These are phyloP conservation scores for Athelia sp. DNA, from an alignment of 1,284 basidiomycete species.

Conservation along the genomic window DNA sequence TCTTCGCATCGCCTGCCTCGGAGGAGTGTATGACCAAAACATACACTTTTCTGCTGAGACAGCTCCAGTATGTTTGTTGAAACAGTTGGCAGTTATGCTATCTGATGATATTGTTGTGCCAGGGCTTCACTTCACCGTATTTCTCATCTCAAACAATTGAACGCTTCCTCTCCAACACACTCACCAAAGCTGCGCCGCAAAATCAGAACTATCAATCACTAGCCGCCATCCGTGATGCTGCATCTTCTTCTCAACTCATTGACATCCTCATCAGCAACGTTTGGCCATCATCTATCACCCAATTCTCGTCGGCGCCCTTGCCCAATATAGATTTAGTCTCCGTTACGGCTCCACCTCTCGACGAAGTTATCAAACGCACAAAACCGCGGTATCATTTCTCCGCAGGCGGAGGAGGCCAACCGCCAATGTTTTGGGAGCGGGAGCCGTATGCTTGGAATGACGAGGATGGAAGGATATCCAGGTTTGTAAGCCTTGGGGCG, in stretches of 20 bases:
- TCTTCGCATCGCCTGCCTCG: constrained; percentile 81
- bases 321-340: constrained; percentile 41
- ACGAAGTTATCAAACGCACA: constrained; percentile 59
- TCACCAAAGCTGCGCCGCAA: constrained; percentile 41
- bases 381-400: constrained; percentile 81
- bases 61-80: constrained; percentile 42
- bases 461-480: constrained; percentile 59
- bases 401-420: constrained; percentile 44
- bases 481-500: constrained; percentile 83
- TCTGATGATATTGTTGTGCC: constrained; percentile 9
- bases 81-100: not conserved
- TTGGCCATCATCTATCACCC: constrained; percentile 70
- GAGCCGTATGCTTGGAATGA: constrained; percentile 86
- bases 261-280: constrained; percentile 83
- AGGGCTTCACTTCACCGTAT: constrained; percentile 72
- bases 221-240: constrained; percentile 58
- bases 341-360: constrained; percentile 52
- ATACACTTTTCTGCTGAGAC: constrained; percentile 53
- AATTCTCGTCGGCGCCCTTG: constrained; percentile 52
- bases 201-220: constrained; percentile 57
- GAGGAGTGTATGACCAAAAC: constrained; percentile 67
- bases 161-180: constrained; percentile 63
- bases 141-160: constrained; percentile 69
- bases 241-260: constrained; percentile 58
- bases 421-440: constrained; percentile 83